phyloP scores from a whole-genome alignment of 768 basidiomycete genomes.

The Chalciporus chontae region DNA sequence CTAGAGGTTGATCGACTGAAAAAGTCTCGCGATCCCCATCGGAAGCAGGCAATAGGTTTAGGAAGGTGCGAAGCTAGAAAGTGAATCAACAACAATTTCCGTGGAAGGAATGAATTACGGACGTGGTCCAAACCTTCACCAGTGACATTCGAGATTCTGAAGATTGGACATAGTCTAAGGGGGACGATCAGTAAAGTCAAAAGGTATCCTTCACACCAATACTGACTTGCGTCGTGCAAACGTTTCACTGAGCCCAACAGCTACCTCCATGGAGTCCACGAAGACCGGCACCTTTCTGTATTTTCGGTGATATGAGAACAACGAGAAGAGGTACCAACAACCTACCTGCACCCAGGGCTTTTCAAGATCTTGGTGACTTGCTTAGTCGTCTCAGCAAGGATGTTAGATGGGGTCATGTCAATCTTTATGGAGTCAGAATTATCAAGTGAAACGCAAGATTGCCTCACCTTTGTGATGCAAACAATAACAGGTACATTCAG shows the following conservation, averaged over 20 bases:
- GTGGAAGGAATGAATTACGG: constrained; percentile 14
- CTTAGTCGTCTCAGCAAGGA: constrained; percentile 86
- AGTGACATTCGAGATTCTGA: constrained; percentile 91
- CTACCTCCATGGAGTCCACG: constrained; percentile 76
- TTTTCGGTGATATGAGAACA: background rate
- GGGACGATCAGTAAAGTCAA: constrained; percentile 5
- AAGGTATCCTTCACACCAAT: background rate
- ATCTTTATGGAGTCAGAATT: constrained; percentile 42
- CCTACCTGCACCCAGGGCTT: constrained; percentile 88
- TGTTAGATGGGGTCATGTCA: constrained; percentile 95
- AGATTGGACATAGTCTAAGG: constrained; percentile 80
- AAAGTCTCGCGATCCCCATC: constrained; percentile 83
- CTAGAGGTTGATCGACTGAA: constrained; percentile 71
- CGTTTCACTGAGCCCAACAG: constrained; percentile 70
- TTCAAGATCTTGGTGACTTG: constrained; percentile 90
- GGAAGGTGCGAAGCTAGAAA: constrained; percentile 73
- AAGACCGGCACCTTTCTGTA: constrained; percentile 78
- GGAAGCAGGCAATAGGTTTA: constrained; percentile 88
- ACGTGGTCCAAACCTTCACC: constrained; percentile 87
- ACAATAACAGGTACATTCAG: constrained; percentile 90
- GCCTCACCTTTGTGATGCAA: constrained; percentile 84
- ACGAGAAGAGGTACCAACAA: constrained; percentile 1
- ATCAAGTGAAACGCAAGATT: background rate
- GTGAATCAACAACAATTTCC: constrained; percentile 10
- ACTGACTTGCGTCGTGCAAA: constrained; percentile 72